Evolutionary conservation across 202 grass and related monocot genomes (phyloP).

Genomic region (Digitaria exilis): DNA sequence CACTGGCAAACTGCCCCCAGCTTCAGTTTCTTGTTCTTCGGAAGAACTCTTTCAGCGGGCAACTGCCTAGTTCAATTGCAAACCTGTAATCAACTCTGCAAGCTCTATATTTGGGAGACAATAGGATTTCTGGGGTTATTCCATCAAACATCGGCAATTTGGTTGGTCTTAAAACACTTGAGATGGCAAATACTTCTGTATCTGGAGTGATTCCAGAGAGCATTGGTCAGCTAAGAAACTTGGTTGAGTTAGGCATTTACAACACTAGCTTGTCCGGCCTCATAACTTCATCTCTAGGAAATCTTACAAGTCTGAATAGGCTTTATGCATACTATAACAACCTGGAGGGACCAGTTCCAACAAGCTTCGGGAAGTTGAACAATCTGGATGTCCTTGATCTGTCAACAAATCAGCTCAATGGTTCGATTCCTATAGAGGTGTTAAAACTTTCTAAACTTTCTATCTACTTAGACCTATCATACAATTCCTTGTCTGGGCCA

Average conservation of each 20-base stretch:
- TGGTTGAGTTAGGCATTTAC: constrained; percentile 16
- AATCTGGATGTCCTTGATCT: constrained; percentile 28
- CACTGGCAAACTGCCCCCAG: constrained; percentile 4
- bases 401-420: constrained; percentile 25
- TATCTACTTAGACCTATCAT: constrained; percentile 12
- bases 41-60: constrained; percentile 24
- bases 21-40: neutral
- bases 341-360: constrained; percentile 40
- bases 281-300: constrained; percentile 33
- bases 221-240: constrained; percentile 27
- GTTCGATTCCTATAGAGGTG: constrained; percentile 37
- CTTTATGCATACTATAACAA: neutral
- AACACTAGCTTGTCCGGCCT: constrained; percentile 33
- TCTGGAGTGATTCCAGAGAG: constrained; percentile 27
- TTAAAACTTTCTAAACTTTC: constrained; percentile 5
- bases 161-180: neutral
- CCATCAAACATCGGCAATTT: constrained; percentile 13
- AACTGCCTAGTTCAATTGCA: neutral
- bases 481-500: constrained; percentile 37
- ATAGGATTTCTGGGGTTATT: constrained; percentile 33
- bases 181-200: neutral
- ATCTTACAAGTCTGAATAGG: constrained; percentile 32
- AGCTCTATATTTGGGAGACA: constrained; percentile 26
- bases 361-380: constrained; percentile 32
- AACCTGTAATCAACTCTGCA: constrained; percentile 27